phyloP scores from a whole-genome alignment of 2,329 filamentous ascomycete species.

The Pyrenophora graminea region DNA sequence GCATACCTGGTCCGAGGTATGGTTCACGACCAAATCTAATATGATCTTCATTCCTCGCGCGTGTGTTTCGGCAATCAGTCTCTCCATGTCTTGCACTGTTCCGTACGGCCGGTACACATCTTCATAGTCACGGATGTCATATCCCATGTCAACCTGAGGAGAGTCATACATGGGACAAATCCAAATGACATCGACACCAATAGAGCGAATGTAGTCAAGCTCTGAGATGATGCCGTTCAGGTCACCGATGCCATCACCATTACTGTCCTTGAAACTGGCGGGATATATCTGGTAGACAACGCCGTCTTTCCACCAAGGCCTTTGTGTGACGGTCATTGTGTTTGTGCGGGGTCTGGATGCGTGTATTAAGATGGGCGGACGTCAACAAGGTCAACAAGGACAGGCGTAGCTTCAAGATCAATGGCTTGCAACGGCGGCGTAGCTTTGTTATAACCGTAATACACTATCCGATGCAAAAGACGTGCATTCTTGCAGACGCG shows the following conservation, averaged over 20 bases:
- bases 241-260: slow-evolving; percentile 60
- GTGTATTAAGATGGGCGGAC: slow-evolving; percentile 4
- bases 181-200: slow-evolving; percentile 50
- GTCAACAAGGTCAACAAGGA: slow-evolving; percentile 2
- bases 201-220: slow-evolving; percentile 59
- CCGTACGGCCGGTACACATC: slow-evolving; percentile 48
- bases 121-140: slow-evolving; percentile 48
- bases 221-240: slow-evolving; percentile 62
- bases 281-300: slow-evolving; percentile 67
- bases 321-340: slow-evolving; percentile 37
- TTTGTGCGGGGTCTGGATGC: background rate
- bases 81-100: slow-evolving; percentile 47
- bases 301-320: slow-evolving; percentile 64
- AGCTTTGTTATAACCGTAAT: slow-evolving; percentile 13
- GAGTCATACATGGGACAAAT: slow-evolving; percentile 50
- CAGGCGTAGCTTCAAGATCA: slow-evolving; percentile 1
- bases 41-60: slow-evolving; percentile 45
- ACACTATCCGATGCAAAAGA: background rate
- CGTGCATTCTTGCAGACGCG: background rate
- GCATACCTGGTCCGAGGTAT: slow-evolving; percentile 44
- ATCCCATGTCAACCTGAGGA: slow-evolving; percentile 53
- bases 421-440: slow-evolving; percentile 7
- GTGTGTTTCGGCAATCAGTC: slow-evolving; percentile 43
- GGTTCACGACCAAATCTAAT: slow-evolving; percentile 49
- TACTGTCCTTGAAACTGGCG: slow-evolving; percentile 64